Base-by-base conservation (phyloP, 1,284 basidiomycete species). In the Pseudozyma pruni region DNA sequence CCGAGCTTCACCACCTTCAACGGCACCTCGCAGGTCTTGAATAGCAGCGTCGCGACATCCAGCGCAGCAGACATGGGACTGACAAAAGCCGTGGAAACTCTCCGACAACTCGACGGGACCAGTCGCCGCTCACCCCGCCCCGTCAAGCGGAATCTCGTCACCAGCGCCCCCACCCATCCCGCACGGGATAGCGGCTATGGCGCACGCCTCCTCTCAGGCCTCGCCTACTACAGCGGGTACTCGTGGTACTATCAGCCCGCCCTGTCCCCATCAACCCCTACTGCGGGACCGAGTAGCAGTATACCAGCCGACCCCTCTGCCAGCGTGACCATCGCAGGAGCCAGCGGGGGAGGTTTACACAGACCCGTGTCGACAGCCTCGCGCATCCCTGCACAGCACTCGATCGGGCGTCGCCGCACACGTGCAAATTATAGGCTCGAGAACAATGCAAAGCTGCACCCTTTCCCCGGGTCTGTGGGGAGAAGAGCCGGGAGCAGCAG, bases 361-460 rank as follows among this genome's bases (percentile, higher is more conserved):
- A 32, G 56, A 17, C 56, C 56, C 6, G 25, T 50, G 8, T 51
- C 46, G 10, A 44, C 40, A 4, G 25, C 35, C 1, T 23, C 49
- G 4, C 35, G 52, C 7, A 69, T 69, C 16, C 59, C 67, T 0
- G 33, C 56, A 2, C 33, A 43, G 4, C 53, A 60, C 29, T 61
- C 57, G 1, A 29, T 64, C 2, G 60, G 60, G 2, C 52, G 68
- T 3, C 35, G 37, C 3, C 20, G 43, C 11, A 55, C 69, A 4
- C 9, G 69, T 0, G 50, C 54, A 4, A 72, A 72, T 16, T 72
- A 72, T 31, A 49, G 33, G 39, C 25, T 66, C 14, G 69, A 72
- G 9, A 54, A 54, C 51, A 72, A 72, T 22, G 32, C 54, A 7
- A 72, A 72, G 22, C 41, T 72, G 13, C 69, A 59, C 37, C 69